phyloP scores from a whole-genome alignment of 495 filamentous ascomycete species.

The Aspergillus sclerotiicarbonarius region DNA sequence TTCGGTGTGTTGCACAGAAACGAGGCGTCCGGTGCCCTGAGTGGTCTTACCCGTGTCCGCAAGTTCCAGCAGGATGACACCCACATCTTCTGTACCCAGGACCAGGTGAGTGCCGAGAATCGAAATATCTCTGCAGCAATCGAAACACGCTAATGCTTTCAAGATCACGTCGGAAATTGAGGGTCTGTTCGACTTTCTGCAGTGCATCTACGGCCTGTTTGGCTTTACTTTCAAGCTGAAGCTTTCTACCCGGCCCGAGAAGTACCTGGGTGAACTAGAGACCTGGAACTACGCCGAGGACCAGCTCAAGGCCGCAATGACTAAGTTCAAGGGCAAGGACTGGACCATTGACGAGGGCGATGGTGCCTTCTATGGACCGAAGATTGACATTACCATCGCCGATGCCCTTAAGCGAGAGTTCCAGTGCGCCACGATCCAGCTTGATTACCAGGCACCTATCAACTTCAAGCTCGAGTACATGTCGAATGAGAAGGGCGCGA shows the following conservation, averaged over 20 bases:
- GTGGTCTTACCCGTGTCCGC: constrained; percentile 85
- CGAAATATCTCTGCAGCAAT: not conserved
- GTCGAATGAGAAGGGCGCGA: constrained; percentile 59
- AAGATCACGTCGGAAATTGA: constrained; percentile 80
- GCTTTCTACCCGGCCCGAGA: constrained; percentile 91
- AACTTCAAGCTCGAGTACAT: constrained; percentile 83
- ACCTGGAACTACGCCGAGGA: constrained; percentile 87
- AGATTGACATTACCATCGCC: constrained; percentile 89
- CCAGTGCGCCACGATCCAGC: constrained; percentile 95
- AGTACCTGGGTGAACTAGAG: constrained; percentile 79
- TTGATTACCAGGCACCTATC: constrained; percentile 90
- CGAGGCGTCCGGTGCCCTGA: constrained; percentile 88
- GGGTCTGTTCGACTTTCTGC: constrained; percentile 84
- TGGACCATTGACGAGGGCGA: constrained; percentile 93
- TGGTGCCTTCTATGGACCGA: constrained; percentile 95
- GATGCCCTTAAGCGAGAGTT: constrained; percentile 76
- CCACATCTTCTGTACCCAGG: constrained; percentile 86
- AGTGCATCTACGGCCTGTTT: constrained; percentile 79
- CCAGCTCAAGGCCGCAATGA: constrained; percentile 71
- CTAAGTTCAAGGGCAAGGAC: constrained; percentile 71
- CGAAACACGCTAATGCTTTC: constrained; percentile 12
- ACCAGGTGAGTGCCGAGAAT: constrained; percentile 50
- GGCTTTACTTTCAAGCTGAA: constrained; percentile 97
- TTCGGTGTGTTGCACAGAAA: constrained; percentile 95
- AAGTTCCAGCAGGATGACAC: constrained; percentile 94